Base-by-base conservation (phyloP, 116 monocot genomes). In the Thalassia testudinum region DNA sequence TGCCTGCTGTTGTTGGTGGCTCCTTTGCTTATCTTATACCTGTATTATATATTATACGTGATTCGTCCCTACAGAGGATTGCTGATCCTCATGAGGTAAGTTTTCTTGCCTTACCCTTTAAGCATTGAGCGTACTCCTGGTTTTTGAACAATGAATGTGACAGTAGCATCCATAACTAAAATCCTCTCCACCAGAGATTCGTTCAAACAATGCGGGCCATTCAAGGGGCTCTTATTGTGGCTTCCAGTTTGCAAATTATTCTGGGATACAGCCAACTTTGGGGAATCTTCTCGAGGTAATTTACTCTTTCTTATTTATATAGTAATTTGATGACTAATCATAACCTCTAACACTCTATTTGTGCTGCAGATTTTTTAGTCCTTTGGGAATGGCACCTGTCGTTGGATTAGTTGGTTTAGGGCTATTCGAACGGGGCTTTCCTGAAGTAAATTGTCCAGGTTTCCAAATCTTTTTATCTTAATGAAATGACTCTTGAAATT, bases 21-120 rank as follows among this genome's bases (percentile, higher is more conserved):
- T 91, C 91, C 19, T 91, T 78, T 70, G 76, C 85, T 30, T 91
- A 82, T 76, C 66, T 85, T 20, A 66, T 91, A 60, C 91, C 91
- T 18, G 74, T 91, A 54, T 59, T 85, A 44, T 77, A 85, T 63
- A 85, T 91, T 20, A 85, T 81, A 54, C 60, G 58, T 14, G 91
- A 91, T 54, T 66, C 82, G 3, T 82, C 85, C 6, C 48, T 85
- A 49, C 67, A 68, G 47, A 61, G 63, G 16, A 91, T 85, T n/a
- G 20, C 75, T 5, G 76, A 85, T 69, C 78, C 72, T 28, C 78
- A 82, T 53, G 79, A 72, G 56, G 91, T 91, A 54, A 76, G 78
- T 75, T 25, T 34, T 34, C 30, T 10, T 34, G 10, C 10, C 10
- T 45, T 15, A 5, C 10, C 2, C 45, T 45, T n/a, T n/a, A 16